phyloP scores from a whole-genome alignment of 129 eudicot genomes.

The sunflower (Helianthus annuus) region DNA sequence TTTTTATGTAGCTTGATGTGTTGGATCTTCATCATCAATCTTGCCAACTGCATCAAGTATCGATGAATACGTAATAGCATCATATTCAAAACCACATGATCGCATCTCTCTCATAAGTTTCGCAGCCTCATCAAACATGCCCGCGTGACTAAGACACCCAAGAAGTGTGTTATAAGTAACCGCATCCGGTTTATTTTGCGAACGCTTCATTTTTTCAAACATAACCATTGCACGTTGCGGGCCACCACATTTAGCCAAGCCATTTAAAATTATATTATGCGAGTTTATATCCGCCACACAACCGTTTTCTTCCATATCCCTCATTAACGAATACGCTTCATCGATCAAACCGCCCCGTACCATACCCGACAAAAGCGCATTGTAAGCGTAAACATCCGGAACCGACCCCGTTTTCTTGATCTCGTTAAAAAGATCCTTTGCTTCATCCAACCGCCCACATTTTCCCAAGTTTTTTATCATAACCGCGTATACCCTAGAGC shows the following conservation, averaged over 20 bases:
- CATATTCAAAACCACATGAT: conserved; percentile 68
- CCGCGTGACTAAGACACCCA: conserved; percentile 90
- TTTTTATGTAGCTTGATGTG: conserved; percentile 29
- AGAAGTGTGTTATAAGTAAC: conserved; percentile 89
- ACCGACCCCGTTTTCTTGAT: conserved; percentile 55
- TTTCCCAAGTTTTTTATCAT: conserved; percentile 91
- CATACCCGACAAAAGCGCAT: conserved; percentile 92
- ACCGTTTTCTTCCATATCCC: conserved; percentile 75
- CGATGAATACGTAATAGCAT: conserved; percentile 79
- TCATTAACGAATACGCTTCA: conserved; percentile 71
- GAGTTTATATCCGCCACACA: conserved; percentile 82
- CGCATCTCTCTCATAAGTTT: conserved; percentile 89
- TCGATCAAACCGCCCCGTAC: conserved; percentile 73
- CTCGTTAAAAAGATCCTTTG: conserved; percentile 75
- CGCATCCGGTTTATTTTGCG: conserved; percentile 67
- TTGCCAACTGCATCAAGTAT: conserved; percentile 94
- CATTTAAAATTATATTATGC: conserved; percentile 75
- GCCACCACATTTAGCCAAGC: conserved; percentile 76
- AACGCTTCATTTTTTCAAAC: conserved; percentile 71
- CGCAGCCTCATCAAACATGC: conserved; percentile 97
- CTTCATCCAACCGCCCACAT: conserved; percentile 71
- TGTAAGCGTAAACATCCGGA: conserved; percentile 81
- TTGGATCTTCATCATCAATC: conserved; percentile 66
- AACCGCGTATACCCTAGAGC: conserved; percentile 83
- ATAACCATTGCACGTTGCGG: conserved; percentile 69